These are phyloP conservation scores for Euphorbia celastroides DNA, from an alignment of 441 rosid species.

Conservation along the genomic window DNA sequence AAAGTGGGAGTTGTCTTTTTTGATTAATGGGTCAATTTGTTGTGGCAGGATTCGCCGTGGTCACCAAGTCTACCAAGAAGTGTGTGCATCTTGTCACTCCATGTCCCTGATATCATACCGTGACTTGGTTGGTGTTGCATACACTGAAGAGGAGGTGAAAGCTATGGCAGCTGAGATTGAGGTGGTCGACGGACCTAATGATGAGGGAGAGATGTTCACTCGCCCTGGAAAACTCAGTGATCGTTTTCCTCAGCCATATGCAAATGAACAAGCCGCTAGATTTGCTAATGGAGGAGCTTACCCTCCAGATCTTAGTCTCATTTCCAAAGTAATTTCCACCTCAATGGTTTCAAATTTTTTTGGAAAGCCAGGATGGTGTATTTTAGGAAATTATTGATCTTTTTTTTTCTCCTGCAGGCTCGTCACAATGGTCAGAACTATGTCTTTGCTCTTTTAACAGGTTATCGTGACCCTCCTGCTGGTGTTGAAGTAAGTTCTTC, in stretches of 20 bases:
- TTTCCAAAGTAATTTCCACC: slow-evolving; percentile 65
- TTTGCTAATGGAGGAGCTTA: slow-evolving; percentile 99
- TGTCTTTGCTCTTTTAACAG: slow-evolving; percentile 93
- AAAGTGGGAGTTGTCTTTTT: background rate
- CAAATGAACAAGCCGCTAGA: slow-evolving; percentile 95
- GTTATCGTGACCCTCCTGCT: slow-evolving; percentile 99
- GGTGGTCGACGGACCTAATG: slow-evolving; percentile 98
- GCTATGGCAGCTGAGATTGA: slow-evolving; percentile 99
- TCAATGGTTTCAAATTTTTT: background rate
- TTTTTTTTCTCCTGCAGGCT: slow-evolving; percentile 53
- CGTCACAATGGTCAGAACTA: slow-evolving; percentile 99
- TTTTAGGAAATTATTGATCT: slow-evolving; percentile 3
- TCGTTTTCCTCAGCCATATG: slow-evolving; percentile 89
- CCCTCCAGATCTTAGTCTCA: slow-evolving; percentile 99
- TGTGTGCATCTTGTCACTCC: slow-evolving; percentile 99
- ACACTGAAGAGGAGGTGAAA: slow-evolving; percentile 95
- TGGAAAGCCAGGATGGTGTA: slow-evolving; percentile 14
- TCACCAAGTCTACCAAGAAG: slow-evolving; percentile 97
- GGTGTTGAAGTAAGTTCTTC: slow-evolving; percentile 65
- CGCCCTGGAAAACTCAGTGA: slow-evolving; percentile 99
- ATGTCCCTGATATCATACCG: slow-evolving; percentile 95
- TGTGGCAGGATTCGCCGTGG: slow-evolving; percentile 95
- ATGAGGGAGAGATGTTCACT: slow-evolving; percentile 98
- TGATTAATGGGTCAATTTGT: slow-evolving; percentile 14
- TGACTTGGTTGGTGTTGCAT: slow-evolving; percentile 98